Evolutionary conservation across 169 alveolate genomes (phyloP), one percentile per base, ranked within the genome.

Genomic region (Plasmodium gaboni): DNA sequence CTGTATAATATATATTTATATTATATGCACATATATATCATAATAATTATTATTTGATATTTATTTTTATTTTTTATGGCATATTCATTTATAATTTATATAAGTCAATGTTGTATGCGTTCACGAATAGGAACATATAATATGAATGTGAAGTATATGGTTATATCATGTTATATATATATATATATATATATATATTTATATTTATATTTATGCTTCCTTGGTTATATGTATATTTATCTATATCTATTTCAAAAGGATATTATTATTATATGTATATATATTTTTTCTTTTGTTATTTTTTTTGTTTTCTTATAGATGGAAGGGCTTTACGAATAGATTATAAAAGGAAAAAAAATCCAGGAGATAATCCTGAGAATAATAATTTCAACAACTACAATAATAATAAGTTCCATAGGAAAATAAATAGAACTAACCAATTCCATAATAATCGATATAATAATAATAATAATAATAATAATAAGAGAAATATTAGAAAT

Each of bases 301-400:
- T 13, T 28, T 38, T 65, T 32, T 28, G 7, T 32, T 65, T 65
- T 65, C 6, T 7, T 59, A 32, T 88, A 88, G 93, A 88, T 13
- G 90, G 89, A 24, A 73, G 90, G 51, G 88, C 90, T 28, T 73
- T 86, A 71, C 73, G 83, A 50, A 83, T 85, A 73, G 89, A 73
- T 63, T 87, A 28, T 68, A 68, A 50, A 92, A 92, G 57, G 53
- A 28, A 73, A 64, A 74, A 78, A 19, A 50, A 53, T 22, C 57
- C 55, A 50, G 32, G 42, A 55, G 69, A 46, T 90, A 73, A 61
- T 51, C 83, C 70, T 55, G 78, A 64, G 44, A 44, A 60, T 76
- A 51, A 42, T 86, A 32, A 69, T 87, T 17, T 15, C 50, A 48
- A 68, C 17, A 69, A 61, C 89, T 46, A 73, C 65, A 42, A 28